phyloP scores from a whole-genome alignment of 2,329 filamentous ascomycete species.

The Gnomoniopsis sp. region DNA sequence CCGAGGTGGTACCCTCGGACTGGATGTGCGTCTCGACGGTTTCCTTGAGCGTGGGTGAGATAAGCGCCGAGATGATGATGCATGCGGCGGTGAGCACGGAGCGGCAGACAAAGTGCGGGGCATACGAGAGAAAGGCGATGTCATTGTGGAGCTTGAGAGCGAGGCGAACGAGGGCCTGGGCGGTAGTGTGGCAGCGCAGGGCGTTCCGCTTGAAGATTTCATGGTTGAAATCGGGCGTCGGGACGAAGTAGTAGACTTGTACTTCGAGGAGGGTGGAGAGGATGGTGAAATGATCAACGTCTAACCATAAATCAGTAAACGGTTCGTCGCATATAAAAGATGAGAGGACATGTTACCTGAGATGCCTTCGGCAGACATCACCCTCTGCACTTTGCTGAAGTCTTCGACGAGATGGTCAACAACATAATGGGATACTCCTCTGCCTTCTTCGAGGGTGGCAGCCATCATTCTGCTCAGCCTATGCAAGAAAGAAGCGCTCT shows the following conservation, averaged over 20 bases:
- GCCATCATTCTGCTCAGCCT: slow-evolving; percentile 45
- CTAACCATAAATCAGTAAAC: slow-evolving; percentile 26
- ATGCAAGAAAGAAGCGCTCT: slow-evolving; percentile 50
- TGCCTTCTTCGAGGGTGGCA: slow-evolving; percentile 43
- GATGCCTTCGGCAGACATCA: slow-evolving; percentile 40
- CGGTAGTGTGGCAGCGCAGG: slow-evolving; percentile 45
- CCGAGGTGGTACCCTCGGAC: slow-evolving; percentile 8
- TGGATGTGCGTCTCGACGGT: slow-evolving; percentile 29
- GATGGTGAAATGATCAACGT: slow-evolving; percentile 46
- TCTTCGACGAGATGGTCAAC: slow-evolving; percentile 50
- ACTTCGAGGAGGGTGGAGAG: slow-evolving; percentile 50
- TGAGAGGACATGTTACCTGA: slow-evolving; percentile 35
- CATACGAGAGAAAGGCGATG: slow-evolving; percentile 39
- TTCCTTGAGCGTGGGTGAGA: slow-evolving; percentile 40
- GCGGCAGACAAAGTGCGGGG: slow-evolving; percentile 48
- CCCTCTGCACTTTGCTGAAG: slow-evolving; percentile 43
- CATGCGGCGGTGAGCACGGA: slow-evolving; percentile 42
- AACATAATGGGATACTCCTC: slow-evolving; percentile 43
- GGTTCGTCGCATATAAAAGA: not conserved
- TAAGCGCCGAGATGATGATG: slow-evolving; percentile 42
- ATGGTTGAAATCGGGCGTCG: slow-evolving; percentile 34
- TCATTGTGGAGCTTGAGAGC: slow-evolving; percentile 40
- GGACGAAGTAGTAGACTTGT: slow-evolving; percentile 50
- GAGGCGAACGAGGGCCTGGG: slow-evolving; percentile 41
- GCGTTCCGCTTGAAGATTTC: slow-evolving; percentile 41